Evolutionary conservation across 441 rosid genomes (phyloP), one percentile per base, ranked within the genome.

Genomic region (Omphalea diandra): DNA sequence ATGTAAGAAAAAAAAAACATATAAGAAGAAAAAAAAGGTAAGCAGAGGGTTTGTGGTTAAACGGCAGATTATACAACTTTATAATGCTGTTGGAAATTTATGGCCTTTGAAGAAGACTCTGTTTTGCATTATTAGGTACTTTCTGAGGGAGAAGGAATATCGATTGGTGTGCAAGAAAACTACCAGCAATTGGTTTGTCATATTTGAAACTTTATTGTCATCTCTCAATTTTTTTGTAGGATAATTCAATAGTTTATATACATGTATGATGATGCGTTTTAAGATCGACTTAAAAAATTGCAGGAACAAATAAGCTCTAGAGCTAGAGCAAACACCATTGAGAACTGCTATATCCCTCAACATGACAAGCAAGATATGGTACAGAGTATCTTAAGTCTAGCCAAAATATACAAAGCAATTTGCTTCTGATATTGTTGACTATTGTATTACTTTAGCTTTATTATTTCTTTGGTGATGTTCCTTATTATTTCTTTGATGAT

Each of bases 11-110:
- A 86, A 75, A 82, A 83, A 83, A 79, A 59, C 22, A 14, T 68
- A 60, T 56, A 84, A 83, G 75, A 84, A 83, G 75, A 86, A 80
- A 75, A 80, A 83, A 74, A 86, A 88, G 91, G 90, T 86, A 46
- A 52, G 26, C 68, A 36, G 53, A 54, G 36, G 44, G 31, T 55
- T 73, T 72, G 50, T 43, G 5, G 35, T 79, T 61, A 54, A 79
- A 63, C 15, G 36, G 32, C 53, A 58, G 40, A 64, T 43, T 32
- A 26, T 52, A 29, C 31, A 33, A 32, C 29, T 53, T 24, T 69
- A 32, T 8, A 53, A 9, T 35, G 46, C 65, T 43, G 36, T 65
- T 62, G 27, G 27, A 24, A 1, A 24, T 58, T 41, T 50, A 12
- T 31, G 38, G 50, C 33, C 36, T 60, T 63, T 73, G 70, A 73